Conservation (phyloP, 2,329 filamentous ascomycete genomes). For the Aureobasidium sp. region DNA sequence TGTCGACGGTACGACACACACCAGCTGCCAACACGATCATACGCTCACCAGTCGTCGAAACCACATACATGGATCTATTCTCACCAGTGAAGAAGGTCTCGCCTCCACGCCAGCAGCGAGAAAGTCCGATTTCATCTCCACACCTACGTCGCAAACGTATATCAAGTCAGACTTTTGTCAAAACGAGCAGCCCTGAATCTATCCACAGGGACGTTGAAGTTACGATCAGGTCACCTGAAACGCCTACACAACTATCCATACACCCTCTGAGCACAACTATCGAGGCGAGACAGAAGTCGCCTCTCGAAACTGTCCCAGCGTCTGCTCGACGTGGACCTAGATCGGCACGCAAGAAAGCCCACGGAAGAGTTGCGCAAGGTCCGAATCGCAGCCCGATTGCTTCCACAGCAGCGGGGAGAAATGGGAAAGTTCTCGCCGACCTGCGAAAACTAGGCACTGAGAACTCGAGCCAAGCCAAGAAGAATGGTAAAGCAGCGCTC, state of each 20-base stretch:
- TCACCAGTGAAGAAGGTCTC: slow-evolving; percentile 27
- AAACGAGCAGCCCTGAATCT: background rate
- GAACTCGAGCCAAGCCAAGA: background rate
- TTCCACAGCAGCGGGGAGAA: background rate
- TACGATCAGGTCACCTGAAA: background rate
- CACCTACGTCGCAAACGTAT: slow-evolving; percentile 25
- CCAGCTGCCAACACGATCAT: slow-evolving; percentile 15
- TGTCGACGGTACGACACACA: slow-evolving; percentile 25
- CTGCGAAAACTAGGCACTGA: background rate
- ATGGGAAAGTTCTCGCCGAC: slow-evolving; percentile 7
- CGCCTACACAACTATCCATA: background rate
- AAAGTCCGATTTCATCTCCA: slow-evolving; percentile 15
- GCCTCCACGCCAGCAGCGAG: slow-evolving; percentile 16
- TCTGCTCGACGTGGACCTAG: background rate
- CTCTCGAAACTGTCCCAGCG: background rate
- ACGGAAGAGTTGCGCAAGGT: background rate
- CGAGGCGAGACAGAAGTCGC: background rate
- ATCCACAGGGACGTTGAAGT: background rate
- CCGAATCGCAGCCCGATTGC: background rate
- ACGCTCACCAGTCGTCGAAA: slow-evolving; percentile 1
- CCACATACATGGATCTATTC: slow-evolving; percentile 31
- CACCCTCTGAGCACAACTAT: background rate
- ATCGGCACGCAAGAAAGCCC: background rate
- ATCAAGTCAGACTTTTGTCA: slow-evolving; percentile 30
- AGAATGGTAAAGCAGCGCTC: background rate